A percentile compares a stretch with the other conserved stretches of the same genome.
These are phyloP conservation scores for Jamesozyma spencerorum DNA, from an alignment of 805 yeast species.

Conservation along the genomic window DNA sequence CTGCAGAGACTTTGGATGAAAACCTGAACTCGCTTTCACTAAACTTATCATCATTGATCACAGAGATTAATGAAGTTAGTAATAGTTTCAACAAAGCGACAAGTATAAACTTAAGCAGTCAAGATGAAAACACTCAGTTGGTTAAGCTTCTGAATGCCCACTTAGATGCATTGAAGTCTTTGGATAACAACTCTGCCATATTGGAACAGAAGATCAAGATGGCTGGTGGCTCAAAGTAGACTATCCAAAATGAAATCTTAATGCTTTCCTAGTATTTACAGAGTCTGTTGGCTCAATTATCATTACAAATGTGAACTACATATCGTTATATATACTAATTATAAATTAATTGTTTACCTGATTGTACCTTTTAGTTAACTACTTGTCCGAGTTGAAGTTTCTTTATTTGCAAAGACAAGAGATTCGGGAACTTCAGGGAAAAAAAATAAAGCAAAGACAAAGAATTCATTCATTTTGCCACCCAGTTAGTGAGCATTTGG, in stretches of 20 bases:
- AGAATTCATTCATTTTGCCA: not conserved
- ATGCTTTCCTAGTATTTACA: too few relatives aligned
- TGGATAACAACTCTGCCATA: slow-evolving; percentile 62
- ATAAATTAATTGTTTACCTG: too few relatives aligned
- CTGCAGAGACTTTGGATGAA: slow-evolving; percentile 79
- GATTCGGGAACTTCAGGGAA: not conserved
- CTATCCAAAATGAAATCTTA: too few relatives aligned
- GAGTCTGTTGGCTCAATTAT: too few relatives aligned
- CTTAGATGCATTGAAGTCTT: slow-evolving; percentile 78
- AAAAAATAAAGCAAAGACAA: not conserved
- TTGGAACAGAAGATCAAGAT: slow-evolving; percentile 57
- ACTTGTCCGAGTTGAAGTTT: too few relatives aligned
- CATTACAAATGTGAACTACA: too few relatives aligned
- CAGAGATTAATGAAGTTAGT: slow-evolving; percentile 76
- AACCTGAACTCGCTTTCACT: slow-evolving; percentile 69
- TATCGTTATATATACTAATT: too few relatives aligned
- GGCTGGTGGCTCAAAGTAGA: not conserved
- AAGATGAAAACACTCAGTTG: slow-evolving; percentile 47
- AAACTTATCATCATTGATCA: slow-evolving; percentile 64
- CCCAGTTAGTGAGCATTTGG: not conserved
- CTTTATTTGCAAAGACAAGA: too few relatives aligned
- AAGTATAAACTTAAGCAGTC: slow-evolving; percentile 26
- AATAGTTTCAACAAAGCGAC: slow-evolving; percentile 65
- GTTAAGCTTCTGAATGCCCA: slow-evolving; percentile 80
- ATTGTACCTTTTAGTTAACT: too few relatives aligned